Evolutionary conservation across 1,139 yeast genomes (phyloP), one percentile per base, ranked within the genome.

Genomic region (Candida dubliniensis): DNA sequence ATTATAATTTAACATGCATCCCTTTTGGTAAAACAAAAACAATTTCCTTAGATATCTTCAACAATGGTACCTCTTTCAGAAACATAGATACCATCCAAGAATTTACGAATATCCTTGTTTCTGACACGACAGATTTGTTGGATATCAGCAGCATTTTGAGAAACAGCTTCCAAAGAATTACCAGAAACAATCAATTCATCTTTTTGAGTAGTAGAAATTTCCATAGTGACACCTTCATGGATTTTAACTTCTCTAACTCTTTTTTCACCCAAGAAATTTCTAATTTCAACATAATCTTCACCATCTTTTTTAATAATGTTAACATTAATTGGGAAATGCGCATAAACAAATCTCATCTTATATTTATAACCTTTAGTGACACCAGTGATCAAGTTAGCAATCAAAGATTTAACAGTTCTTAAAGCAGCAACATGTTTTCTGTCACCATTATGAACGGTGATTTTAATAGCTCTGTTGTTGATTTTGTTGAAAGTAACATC

Each of bases 71-170:
- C 96, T 78, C 88, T 87, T 80, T 88, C 95, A 59, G 98, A 91
- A 66, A 93, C 99, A 77, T 93, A 93, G 81, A 93, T 91, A 90
- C 99, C 99, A 78, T 93, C 99, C 84, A 93, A 87, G 81, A 86
- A 93, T 86, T 93, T 93, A 81, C 99, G 90, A 91, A 95, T 93
- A 93, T 95, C 99, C 91, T 95, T 95, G 95, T 93, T 93, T 84
- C 97, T 88, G 70, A 91, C 99, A 76, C 95, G 86, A 82, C 98
- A 91, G 77, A 83, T 82, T 81, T 95, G 99, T 80, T 93, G 97
- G 64, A 93, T 82, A 71, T 91, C 97, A 66, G 99, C 99, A 76
- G 96, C 95, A 68, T 91, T 86, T 80, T 93, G 99, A 58, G 99
- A 93, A 63, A 93, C 99, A 67, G 83, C 87, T 80, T 93, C 99